These are phyloP conservation scores for Pilaira anomala DNA, from an alignment of 192 early-diverging fungal genomes.

Conservation along the genomic window DNA sequence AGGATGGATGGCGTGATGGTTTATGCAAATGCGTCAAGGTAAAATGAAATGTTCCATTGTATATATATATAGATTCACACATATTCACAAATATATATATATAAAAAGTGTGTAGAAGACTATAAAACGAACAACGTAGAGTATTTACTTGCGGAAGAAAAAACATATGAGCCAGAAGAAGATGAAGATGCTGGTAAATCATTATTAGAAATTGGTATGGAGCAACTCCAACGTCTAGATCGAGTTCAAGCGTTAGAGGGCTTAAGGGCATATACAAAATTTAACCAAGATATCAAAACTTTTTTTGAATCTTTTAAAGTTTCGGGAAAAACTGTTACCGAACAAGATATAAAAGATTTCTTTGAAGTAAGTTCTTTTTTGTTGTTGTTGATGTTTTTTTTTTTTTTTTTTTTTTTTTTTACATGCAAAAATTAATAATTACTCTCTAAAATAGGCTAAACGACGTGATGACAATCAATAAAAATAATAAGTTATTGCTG, in stretches of 20 bases:
- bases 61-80: neutral
- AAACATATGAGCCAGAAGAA: slow-evolving; percentile 72
- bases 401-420: too few species aligned
- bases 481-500: neutral
- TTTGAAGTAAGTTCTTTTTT: slow-evolving; percentile 43
- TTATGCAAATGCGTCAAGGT: slow-evolving; percentile 67
- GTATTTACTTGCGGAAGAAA: slow-evolving; percentile 62
- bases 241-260: slow-evolving; percentile 73
- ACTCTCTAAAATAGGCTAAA: too few species aligned
- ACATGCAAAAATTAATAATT: too few species aligned
- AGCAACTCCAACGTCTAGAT: slow-evolving; percentile 68
- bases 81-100: neutral
- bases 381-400: too few species aligned
- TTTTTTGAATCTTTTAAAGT: slow-evolving; percentile 70
- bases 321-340: slow-evolving; percentile 71
- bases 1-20: slow-evolving; percentile 68
- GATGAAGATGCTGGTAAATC: slow-evolving; percentile 69
- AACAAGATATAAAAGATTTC: slow-evolving; percentile 69
- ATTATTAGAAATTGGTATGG: slow-evolving; percentile 75
- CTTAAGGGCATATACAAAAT: slow-evolving; percentile 66
- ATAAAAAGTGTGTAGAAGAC: slow-evolving; percentile 42
- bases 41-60: neutral
- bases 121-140: slow-evolving; percentile 45
- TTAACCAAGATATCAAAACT: slow-evolving; percentile 65
- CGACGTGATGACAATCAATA: neutral